Evolutionary conservation across 805 yeast species (phyloP).

Genomic region (Isabelozyma gotoi): DNA sequence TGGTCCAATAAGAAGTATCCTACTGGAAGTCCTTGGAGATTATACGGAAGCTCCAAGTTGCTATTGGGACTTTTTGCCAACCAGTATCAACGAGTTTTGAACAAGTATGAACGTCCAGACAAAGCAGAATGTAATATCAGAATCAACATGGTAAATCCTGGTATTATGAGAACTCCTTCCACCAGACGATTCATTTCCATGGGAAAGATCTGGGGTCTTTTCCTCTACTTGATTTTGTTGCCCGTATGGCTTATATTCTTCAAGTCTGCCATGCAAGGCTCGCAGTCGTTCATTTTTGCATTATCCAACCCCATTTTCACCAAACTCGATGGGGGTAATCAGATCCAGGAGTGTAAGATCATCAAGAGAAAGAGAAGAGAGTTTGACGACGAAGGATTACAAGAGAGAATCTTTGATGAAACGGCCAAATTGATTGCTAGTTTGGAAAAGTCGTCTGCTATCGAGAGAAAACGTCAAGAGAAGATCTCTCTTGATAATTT

Average conservation of each 20-base stretch:
- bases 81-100: constrained; percentile 70
- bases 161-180: constrained; percentile 84
- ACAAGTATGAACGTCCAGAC: constrained; percentile 63
- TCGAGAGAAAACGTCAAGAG: constrained; percentile 44
- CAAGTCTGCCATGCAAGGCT: constrained; percentile 75
- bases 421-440: constrained; percentile 58
- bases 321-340: constrained; percentile 61
- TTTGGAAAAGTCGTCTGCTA: constrained; percentile 72
- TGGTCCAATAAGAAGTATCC: constrained; percentile 65
- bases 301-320: constrained; percentile 70
- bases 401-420: constrained; percentile 55
- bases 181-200: constrained; percentile 74
- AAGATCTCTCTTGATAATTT: constrained; percentile 15
- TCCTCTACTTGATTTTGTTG: constrained; percentile 62
- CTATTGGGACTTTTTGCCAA: constrained; percentile 72
- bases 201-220: constrained; percentile 66
- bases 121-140: constrained; percentile 68
- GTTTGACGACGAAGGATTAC: constrained; percentile 59
- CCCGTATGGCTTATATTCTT: constrained; percentile 84
- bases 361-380: constrained; percentile 58
- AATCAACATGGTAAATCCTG: constrained; percentile 83
- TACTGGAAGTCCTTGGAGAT: constrained; percentile 62
- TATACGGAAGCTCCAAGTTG: constrained; percentile 81
- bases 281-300: constrained; percentile 72
- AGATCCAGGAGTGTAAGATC: constrained; percentile 72